A percentile compares a stretch with the other conserved stretches of the same genome.
Conservation (phyloP, 371 early-diverging fungal species). For the Mortierella sp. region DNA sequence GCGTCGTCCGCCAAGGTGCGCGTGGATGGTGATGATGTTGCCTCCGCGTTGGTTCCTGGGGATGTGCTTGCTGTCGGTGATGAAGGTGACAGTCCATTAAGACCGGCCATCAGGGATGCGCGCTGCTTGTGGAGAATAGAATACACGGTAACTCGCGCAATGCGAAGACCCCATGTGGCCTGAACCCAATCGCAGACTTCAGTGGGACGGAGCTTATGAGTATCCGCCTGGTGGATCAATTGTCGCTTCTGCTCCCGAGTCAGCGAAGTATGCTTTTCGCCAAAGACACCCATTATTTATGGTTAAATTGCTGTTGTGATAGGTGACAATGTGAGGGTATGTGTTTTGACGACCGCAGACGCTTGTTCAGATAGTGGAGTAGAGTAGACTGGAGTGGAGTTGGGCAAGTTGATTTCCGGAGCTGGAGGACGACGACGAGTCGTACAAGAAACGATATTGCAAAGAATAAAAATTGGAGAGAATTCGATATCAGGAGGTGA, state of each 20-base stretch:
- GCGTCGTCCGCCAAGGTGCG: slow-evolving; percentile 1
- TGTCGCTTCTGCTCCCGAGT: slow-evolving; percentile 55
- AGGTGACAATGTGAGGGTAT: neutral
- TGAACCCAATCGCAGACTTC: slow-evolving; percentile 54
- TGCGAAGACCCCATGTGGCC: slow-evolving; percentile 50
- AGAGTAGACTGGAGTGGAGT: neutral
- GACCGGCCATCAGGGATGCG: slow-evolving; percentile 51
- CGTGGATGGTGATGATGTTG: neutral
- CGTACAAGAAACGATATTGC: too few species aligned
- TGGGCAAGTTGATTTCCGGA: too few species aligned
- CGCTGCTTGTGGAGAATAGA: slow-evolving; percentile 55
- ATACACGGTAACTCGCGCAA: slow-evolving; percentile 52
- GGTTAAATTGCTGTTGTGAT: neutral
- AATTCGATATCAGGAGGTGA: neutral
- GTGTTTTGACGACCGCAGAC: neutral
- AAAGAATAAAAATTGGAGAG: too few species aligned
- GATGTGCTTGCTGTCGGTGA: slow-evolving; percentile 1
- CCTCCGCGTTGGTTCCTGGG: too few species aligned
- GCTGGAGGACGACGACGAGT: too few species aligned
- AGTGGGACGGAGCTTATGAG: slow-evolving; percentile 50
- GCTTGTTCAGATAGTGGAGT: neutral
- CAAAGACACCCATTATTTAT: slow-evolving; percentile 54
- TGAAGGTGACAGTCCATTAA: neutral
- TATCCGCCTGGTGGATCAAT: slow-evolving; percentile 53
- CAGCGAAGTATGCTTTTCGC: slow-evolving; percentile 52